Evolutionary conservation across 345 rosid species (phyloP).

Genomic region (Isatis tinctoria): DNA sequence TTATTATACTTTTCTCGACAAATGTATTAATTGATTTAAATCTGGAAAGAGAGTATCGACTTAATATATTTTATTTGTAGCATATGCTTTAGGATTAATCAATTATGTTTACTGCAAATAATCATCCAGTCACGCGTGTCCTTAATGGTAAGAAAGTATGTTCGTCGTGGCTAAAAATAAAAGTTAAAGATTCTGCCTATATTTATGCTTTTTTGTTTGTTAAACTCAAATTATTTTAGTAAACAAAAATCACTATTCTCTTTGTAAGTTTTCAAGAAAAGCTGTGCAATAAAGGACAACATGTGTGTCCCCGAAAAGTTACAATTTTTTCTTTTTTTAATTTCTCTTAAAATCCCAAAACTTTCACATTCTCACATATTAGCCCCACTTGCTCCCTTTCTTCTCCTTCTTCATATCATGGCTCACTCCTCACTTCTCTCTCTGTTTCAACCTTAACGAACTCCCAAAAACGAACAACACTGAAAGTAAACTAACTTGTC

Average conservation of each 20-base stretch:
- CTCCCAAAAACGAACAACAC: not conserved
- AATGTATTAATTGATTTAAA: not conserved
- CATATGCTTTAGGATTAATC: not conserved
- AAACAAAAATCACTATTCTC: slow-evolving; percentile 22
- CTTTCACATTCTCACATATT: slow-evolving; percentile 24
- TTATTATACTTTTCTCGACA: not conserved
- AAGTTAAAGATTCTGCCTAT: slow-evolving; percentile 10
- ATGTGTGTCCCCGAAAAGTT: slow-evolving; percentile 37
- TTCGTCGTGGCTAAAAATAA: not conserved
- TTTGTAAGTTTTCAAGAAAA: slow-evolving; percentile 25
- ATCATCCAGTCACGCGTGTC: slow-evolving; percentile 27
- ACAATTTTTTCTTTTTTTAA: not conserved
- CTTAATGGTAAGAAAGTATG: slow-evolving; percentile 21
- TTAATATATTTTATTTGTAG: not conserved
- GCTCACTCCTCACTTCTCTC: not conserved
- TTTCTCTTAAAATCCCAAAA: slow-evolving; percentile 27
- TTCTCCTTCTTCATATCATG: not conserved
- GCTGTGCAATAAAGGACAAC: slow-evolving; percentile 36
- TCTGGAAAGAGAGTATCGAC: no score
- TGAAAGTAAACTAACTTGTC: not conserved
- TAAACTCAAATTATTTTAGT: not conserved
- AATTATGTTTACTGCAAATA: not conserved
- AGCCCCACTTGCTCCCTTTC: slow-evolving; percentile 23
- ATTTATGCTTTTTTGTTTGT: not conserved
- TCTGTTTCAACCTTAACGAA: not conserved